A percentile compares a stretch with the other conserved stretches of the same genome.
Conservation (phyloP, 495 filamentous ascomycete genomes). For the Neurospora terricola region DNA sequence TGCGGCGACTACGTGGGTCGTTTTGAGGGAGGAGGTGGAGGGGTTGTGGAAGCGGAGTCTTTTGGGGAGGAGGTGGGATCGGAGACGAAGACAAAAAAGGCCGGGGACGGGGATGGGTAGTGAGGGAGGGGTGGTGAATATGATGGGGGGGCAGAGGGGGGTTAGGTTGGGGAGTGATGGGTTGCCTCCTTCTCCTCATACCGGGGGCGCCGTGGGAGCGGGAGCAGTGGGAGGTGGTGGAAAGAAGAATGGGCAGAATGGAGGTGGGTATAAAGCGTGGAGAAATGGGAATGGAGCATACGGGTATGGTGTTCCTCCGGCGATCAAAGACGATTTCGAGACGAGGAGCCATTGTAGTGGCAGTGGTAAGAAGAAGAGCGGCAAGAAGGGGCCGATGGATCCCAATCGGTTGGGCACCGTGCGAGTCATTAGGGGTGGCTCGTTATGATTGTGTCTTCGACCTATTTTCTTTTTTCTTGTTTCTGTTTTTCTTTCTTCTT, state of each 20-base stretch:
- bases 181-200: neutral
- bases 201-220: neutral
- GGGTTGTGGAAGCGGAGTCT: neutral
- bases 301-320: neutral
- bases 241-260: neutral
- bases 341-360: neutral
- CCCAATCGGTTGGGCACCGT: slow-evolving; percentile 7
- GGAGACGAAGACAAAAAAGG: neutral
- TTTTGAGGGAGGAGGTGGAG: slow-evolving; percentile 21
- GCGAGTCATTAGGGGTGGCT: slow-evolving; percentile 11
- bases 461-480: neutral
- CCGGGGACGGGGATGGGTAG: neutral
- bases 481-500: neutral
- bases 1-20: slow-evolving; percentile 44
- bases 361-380: neutral
- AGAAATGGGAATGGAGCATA: neutral
- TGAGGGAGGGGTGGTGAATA: neutral
- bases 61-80: neutral
- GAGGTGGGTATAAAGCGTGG: neutral
- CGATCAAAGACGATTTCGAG: neutral
- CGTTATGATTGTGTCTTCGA: slow-evolving; percentile 1
- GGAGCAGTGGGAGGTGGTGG: neutral
- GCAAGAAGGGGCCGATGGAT: neutral
- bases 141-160: neutral
- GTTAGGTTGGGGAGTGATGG: neutral